phyloP scores from a whole-genome alignment of 2,329 filamentous ascomycete species.

The Hymenoscyphus linearis region DNA sequence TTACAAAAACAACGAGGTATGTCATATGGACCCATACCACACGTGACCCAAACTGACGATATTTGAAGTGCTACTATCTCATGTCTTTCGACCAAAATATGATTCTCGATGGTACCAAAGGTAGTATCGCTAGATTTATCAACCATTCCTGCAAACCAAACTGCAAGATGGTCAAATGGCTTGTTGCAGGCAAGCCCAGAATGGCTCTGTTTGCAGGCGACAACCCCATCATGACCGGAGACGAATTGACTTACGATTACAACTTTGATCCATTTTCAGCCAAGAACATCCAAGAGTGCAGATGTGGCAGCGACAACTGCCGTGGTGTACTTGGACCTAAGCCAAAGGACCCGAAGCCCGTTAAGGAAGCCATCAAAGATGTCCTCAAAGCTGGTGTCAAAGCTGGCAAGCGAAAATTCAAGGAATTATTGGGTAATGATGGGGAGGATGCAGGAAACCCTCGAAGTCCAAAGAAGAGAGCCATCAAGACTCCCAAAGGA shows the following conservation, averaged over 20 bases:
- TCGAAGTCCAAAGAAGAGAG: slow-evolving; percentile 40
- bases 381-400: slow-evolving; percentile 35
- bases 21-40: slow-evolving; percentile 29
- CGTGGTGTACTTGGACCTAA: slow-evolving; percentile 59
- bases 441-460: slow-evolving; percentile 17
- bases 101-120: slow-evolving; percentile 95
- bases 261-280: slow-evolving; percentile 66
- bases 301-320: slow-evolving; percentile 59
- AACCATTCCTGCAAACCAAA: slow-evolving; percentile 97
- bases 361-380: slow-evolving; percentile 39
- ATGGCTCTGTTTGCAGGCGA: slow-evolving; percentile 97
- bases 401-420: slow-evolving; percentile 51
- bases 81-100: slow-evolving; percentile 99
- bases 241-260: slow-evolving; percentile 93
- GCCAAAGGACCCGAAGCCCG: slow-evolving; percentile 48
- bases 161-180: slow-evolving; percentile 97
- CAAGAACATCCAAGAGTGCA: slow-evolving; percentile 63
- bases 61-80: slow-evolving; percentile 80
- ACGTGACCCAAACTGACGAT: slow-evolving; percentile 13
- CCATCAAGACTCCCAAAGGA: slow-evolving; percentile 38
- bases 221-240: slow-evolving; percentile 83
- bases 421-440: slow-evolving; percentile 42
- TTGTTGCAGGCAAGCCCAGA: slow-evolving; percentile 84
- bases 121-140: slow-evolving; percentile 94
- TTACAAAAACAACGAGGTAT: slow-evolving; percentile 89